Base-by-base conservation (phyloP, 2,329 filamentous ascomycete species). In the Hypoxylon sp. region DNA sequence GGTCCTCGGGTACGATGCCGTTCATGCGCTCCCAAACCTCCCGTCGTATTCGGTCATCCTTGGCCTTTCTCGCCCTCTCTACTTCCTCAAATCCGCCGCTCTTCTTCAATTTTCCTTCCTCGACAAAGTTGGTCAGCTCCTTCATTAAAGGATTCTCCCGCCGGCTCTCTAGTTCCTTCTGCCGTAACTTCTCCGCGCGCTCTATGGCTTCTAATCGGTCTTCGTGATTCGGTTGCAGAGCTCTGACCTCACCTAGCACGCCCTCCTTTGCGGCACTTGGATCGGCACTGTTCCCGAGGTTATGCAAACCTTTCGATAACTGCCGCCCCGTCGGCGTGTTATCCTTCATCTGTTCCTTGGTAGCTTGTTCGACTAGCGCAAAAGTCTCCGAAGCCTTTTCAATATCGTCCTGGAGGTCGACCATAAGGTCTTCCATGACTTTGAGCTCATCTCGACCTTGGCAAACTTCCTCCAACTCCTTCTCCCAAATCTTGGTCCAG, bases 401-500 rank as follows among this genome's bases (percentile, higher is more conserved):
- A 50, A 99, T 84, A 82, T 99, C 96, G 76, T 98, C 94, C 75
- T 96, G 90, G 69, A 99, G 82, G 82, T 99, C 96, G 48, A 94
- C 89, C 71, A 95, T 91, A 69, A 99, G 87, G 74, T 98, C 96
- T 82, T 99, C 96, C 84, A 97, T 95, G 85, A 98, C 92, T 53
- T 94, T 96, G 73, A 99, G 88, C 80, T 98, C 90, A 77, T 98
- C 95, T 72, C 94, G 90, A 76, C 98, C 96, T 78, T 97, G 94
- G 81, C 96, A 98, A 2, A 99, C 95, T 57, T 95, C 91, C 79
- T 98, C 93, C 49, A 99, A 85, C 79, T 98, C 94, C 81, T 97
- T 94, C 86, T 98, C 95, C 96, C 96, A 99, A 71, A 98, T 97
- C 87, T 98, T 98, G 60, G 94, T 98, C 95, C 96, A 99, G 63